phyloP scores from a whole-genome alignment of 331 rosid species.

The Telfairia occidentalis region DNA sequence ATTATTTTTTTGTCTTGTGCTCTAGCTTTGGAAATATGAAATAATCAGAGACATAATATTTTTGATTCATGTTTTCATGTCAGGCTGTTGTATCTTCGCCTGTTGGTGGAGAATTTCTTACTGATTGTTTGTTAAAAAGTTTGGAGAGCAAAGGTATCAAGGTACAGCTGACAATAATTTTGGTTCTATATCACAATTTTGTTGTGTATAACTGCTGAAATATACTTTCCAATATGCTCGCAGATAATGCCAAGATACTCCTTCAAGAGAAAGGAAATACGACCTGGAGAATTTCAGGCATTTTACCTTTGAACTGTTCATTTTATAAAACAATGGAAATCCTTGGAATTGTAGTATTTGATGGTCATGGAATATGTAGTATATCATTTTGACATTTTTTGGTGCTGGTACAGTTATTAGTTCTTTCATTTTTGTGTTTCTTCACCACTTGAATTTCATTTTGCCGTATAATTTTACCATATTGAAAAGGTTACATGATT shows the following conservation, averaged over 20 bases:
- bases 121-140: slow-evolving; percentile 91
- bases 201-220: not conserved
- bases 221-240: not conserved
- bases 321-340: not conserved
- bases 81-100: slow-evolving; percentile 93
- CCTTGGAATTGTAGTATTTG: not conserved
- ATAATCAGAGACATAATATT: slow-evolving; percentile 4
- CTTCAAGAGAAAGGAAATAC: slow-evolving; percentile 89
- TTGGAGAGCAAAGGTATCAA: slow-evolving; percentile 88
- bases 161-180: slow-evolving; percentile 36
- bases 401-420: not conserved
- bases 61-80: not conserved
- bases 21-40: not conserved
- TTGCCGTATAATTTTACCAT: too few relatives aligned
- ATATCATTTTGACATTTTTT: not conserved
- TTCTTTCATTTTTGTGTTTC: not conserved
- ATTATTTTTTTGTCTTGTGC: not conserved
- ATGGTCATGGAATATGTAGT: not conserved
- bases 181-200: not conserved
- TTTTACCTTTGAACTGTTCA: slow-evolving; percentile 9
- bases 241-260: slow-evolving; percentile 90
- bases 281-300: slow-evolving; percentile 98
- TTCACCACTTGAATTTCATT: not conserved
- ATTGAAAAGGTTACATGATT: too few relatives aligned
- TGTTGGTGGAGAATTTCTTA: slow-evolving; percentile 94